These are phyloP conservation scores for Euptelea pleiosperma DNA, from an alignment of 164 flowering plant genomes.

Conservation along the genomic window DNA sequence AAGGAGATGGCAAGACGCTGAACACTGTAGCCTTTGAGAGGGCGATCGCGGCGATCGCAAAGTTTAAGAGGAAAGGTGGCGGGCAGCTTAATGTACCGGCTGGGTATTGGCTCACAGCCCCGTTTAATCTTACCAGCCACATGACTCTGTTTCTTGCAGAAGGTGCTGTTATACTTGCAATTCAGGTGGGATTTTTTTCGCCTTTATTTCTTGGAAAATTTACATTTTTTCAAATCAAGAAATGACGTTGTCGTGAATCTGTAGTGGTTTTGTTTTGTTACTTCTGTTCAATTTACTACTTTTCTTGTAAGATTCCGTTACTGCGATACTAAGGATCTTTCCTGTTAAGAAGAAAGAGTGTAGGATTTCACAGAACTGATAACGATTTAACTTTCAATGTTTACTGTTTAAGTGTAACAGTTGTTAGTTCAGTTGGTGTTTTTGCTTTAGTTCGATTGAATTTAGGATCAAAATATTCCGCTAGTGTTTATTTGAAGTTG, in stretches of 20 bases:
- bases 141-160: constrained; percentile 88
- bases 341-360: too few relatives aligned
- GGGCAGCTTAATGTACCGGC: constrained; percentile 93
- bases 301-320: too few relatives aligned
- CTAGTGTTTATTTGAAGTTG: too few relatives aligned
- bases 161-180: constrained; percentile 77
- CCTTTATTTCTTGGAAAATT: not conserved
- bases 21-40: constrained; percentile 84
- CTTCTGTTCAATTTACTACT: not conserved
- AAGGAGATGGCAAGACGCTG: constrained; percentile 81
- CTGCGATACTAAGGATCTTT: too few relatives aligned
- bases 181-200: constrained; percentile 44
- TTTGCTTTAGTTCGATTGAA: too few relatives aligned
- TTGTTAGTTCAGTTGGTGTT: too few relatives aligned
- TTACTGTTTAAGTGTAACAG: too few relatives aligned
- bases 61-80: constrained; percentile 69
- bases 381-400: too few relatives aligned
- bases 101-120: constrained; percentile 90
- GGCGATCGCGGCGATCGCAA: constrained; percentile 62
- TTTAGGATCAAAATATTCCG: too few relatives aligned
- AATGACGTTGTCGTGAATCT: too few relatives aligned
- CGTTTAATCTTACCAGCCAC: constrained; percentile 94
- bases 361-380: too few relatives aligned
- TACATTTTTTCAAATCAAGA: too few relatives aligned
- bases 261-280: not conserved